Evolutionary conservation across 768 basidiomycete genomes (phyloP).

Genomic region (Fomitopsis pulvina): DNA sequence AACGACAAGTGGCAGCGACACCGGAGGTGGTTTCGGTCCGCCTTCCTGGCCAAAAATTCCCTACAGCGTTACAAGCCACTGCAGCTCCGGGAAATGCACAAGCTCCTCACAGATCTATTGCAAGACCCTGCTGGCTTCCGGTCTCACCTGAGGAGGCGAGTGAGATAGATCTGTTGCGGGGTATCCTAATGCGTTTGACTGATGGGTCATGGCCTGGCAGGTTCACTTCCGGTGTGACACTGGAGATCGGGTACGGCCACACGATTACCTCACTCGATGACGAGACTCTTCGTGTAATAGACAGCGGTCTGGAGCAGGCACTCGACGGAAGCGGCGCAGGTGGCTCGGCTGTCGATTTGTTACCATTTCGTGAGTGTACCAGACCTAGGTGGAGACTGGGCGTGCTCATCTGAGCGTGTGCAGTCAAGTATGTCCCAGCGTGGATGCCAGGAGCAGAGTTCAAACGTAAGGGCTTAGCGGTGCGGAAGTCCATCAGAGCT

Average conservation of each 20-base stretch:
- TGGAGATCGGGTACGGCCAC: conserved; percentile 28
- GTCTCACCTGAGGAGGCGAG: conserved; percentile 15
- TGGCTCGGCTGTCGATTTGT: conserved; percentile 26
- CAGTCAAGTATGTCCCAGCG: conserved; percentile 44
- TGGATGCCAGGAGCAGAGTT: conserved; percentile 65
- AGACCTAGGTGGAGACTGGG: not conserved
- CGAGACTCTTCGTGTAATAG: conserved; percentile 21
- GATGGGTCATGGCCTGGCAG: conserved; percentile 11
- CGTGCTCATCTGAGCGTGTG: not conserved
- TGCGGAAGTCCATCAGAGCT: conserved; percentile 1
- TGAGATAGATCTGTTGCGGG: not conserved
- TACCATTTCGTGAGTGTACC: conserved; percentile 22
- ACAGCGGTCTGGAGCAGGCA: conserved; percentile 18
- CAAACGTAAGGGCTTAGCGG: not conserved
- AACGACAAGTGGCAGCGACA: conserved; percentile 24
- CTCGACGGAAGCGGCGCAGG: conserved; percentile 20
- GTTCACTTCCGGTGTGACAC: conserved; percentile 22
- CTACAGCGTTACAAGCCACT: conserved; percentile 14
- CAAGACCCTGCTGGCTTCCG: conserved; percentile 19
- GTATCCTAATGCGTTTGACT: not conserved
- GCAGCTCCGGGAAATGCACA: conserved; percentile 21
- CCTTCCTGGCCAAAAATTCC: conserved; percentile 15
- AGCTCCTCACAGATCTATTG: conserved; percentile 22
- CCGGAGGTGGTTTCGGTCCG: conserved; percentile 21
- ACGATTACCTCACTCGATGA: conserved; percentile 22